Evolutionary conservation across 495 filamentous ascomycete genomes (phyloP).

Genomic region (Aspergillus avenaceus): DNA sequence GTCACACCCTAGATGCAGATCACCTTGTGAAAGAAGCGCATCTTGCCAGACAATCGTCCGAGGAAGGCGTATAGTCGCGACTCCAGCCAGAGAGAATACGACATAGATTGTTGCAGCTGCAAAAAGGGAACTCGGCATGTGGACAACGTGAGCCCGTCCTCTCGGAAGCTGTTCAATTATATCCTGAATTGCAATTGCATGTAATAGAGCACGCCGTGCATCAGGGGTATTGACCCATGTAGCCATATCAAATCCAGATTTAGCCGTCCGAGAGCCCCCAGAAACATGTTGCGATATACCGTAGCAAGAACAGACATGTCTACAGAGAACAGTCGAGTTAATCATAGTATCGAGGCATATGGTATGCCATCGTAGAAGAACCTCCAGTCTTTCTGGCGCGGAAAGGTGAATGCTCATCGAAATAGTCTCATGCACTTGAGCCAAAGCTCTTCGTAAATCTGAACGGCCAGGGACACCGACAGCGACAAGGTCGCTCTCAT

Average conservation of each 20-base stretch:
- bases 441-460: slow-evolving; percentile 37
- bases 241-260: slow-evolving; percentile 31
- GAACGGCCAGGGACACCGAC: slow-evolving; percentile 40
- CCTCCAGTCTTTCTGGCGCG: slow-evolving; percentile 34
- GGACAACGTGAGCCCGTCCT: slow-evolving; percentile 43
- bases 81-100: slow-evolving; percentile 35
- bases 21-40: slow-evolving; percentile 33
- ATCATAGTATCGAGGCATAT: slow-evolving; percentile 44
- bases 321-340: slow-evolving; percentile 37
- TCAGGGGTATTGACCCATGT: slow-evolving; percentile 38
- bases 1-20: slow-evolving; percentile 27
- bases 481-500: slow-evolving; percentile 32
- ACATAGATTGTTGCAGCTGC: slow-evolving; percentile 42
- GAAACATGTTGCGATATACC: slow-evolving; percentile 40
- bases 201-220: slow-evolving; percentile 41
- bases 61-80: slow-evolving; percentile 34
- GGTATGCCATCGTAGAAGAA: slow-evolving; percentile 47
- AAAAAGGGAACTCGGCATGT: slow-evolving; percentile 45
- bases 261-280: slow-evolving; percentile 19
- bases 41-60: slow-evolving; percentile 42
- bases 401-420: slow-evolving; percentile 36
- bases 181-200: slow-evolving; percentile 47
- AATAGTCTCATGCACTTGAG: slow-evolving; percentile 40
- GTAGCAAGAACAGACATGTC: slow-evolving; percentile 40
- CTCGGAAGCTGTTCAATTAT: slow-evolving; percentile 46